A percentile compares a stretch with the other conserved stretches of the same genome.
Conservation (phyloP, 768 basidiomycete genomes). For the Lanmaoa pseudosensibilis region DNA sequence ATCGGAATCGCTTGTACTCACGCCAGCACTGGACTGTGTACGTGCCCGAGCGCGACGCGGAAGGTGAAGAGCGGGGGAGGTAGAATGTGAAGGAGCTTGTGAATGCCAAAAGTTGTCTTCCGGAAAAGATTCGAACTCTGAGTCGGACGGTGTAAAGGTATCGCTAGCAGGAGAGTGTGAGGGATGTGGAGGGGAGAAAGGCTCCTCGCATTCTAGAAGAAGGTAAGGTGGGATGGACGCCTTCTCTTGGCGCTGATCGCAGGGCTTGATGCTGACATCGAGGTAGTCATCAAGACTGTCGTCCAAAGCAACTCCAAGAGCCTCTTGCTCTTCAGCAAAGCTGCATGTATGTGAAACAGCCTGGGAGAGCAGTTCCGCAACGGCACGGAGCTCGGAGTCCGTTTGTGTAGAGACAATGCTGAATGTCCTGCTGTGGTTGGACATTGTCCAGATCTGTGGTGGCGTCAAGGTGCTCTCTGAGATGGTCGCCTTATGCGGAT, state of each 20-base stretch:
- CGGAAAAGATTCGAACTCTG: constrained; percentile 34
- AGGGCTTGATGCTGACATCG: constrained; percentile 25
- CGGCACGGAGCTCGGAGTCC: constrained; percentile 50
- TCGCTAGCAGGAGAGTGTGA: constrained; percentile 13
- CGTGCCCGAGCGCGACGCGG: constrained; percentile 34
- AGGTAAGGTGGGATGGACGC: constrained; percentile 19
- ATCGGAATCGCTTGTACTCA: constrained; percentile 41
- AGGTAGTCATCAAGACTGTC: constrained; percentile 30
- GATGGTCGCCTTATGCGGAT: constrained; percentile 25
- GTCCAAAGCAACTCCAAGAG: constrained; percentile 23
- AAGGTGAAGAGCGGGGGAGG: constrained; percentile 32
- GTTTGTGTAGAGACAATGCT: constrained; percentile 50
- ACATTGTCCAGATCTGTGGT: constrained; percentile 19
- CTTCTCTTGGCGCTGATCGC: constrained; percentile 9
- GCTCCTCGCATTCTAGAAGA: constrained; percentile 34
- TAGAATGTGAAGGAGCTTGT: constrained; percentile 17
- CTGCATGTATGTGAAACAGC: constrained; percentile 26
- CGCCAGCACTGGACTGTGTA: constrained; percentile 27
- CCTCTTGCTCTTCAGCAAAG: constrained; percentile 29
- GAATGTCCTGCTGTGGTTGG: constrained; percentile 33
- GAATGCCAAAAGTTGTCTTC: constrained; percentile 31
- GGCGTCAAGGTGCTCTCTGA: constrained; percentile 29
- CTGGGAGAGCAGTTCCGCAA: constrained; percentile 48
- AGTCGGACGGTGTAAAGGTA: constrained; percentile 31
- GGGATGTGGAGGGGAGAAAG: constrained; percentile 27